These are phyloP conservation scores for Blepharisma stoltei DNA, from an alignment of 73 alveolate genomes.

Conservation along the genomic window DNA sequence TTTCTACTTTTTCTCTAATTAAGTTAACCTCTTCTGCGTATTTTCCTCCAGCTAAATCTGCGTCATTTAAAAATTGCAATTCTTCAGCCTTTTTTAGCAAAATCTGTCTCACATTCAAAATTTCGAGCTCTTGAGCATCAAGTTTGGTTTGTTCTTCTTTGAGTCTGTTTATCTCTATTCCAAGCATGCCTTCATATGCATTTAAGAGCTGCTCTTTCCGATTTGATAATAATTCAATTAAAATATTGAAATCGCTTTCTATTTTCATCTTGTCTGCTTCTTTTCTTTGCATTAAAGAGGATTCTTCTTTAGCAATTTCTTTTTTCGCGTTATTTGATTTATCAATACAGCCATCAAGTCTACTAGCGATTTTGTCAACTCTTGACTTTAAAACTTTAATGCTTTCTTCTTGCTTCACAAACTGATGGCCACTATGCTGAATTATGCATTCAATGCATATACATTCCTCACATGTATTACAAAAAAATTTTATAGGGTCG, in stretches of 20 bases:
- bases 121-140: background rate
- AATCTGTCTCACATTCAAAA: background rate
- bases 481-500: conserved; percentile 62
- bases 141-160: background rate
- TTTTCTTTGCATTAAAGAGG: background rate
- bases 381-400: conserved; percentile 6
- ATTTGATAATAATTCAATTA: conserved; percentile 31
- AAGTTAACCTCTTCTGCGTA: conserved; percentile 31
- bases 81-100: background rate
- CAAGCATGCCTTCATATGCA: background rate
- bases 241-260: background rate
- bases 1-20: conserved; percentile 33
- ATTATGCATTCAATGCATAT: conserved; percentile 81
- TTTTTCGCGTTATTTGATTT: conserved; percentile 21
- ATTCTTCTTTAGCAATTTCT: background rate
- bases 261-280: background rate
- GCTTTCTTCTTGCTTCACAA: conserved; percentile 74
- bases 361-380: conserved; percentile 7
- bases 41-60: background rate
- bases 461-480: conserved; percentile 64
- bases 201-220: conserved; percentile 16
- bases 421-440: conserved; percentile 78
- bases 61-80: background rate
- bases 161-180: background rate
- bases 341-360: conserved; percentile 19